Base-by-base conservation (phyloP, 2,329 filamentous ascomycete species). In the Verticillium alfalfae region DNA sequence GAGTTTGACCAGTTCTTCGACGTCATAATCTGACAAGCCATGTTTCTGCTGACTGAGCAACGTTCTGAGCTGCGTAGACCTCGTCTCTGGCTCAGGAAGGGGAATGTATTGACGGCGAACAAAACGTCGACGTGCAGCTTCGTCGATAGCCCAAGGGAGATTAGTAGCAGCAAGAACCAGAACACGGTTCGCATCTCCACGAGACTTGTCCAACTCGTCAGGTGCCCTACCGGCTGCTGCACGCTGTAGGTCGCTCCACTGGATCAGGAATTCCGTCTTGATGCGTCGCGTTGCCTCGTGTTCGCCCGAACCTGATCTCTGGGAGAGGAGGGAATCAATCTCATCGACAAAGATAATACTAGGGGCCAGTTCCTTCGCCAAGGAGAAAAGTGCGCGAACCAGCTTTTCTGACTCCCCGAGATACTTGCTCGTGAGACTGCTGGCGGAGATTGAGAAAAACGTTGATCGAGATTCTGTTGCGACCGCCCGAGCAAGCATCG, bases 281-380 rank as follows among this genome's bases (percentile, higher is more conserved):
- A 97, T 96, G 61, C 95, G 86, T 62, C 94, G 84, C 0, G 93
- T 96, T 1, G 95, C 92, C 76, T 99, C 95, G 69, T 98, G 91
- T 70, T 98, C 95, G 1, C 91, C 89, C 3, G 88, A 88, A 0
- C 92, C 91, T 7, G 90, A 91, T 59, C 95, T 84, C 16, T 93
- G 87, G 1, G 93, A 96, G 0, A 99, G 82, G 0, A 99, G 79
- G 0, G 93, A 97, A 73, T 99, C 95, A 65, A 99, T 99, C 73
- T 99, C 95, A 70, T 99, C 95, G 5, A 99, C 93, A 68, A 99
- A 99, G 62, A 99, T 98, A 72, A 99, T 98, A 64, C 91, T 95
- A 0, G 95, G 95, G 0, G 95, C 93, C 55, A 98, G 82, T 39
- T 87, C 83, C 73, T 96, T 96, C 5, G 95, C 93, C n/a, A 98